Percentiles rank a stretch among this genome's conserved stretches.
Conservation (phyloP, 176 grass and related monocot genomes). For the sorghum (Sorghum bicolor) region DNA sequence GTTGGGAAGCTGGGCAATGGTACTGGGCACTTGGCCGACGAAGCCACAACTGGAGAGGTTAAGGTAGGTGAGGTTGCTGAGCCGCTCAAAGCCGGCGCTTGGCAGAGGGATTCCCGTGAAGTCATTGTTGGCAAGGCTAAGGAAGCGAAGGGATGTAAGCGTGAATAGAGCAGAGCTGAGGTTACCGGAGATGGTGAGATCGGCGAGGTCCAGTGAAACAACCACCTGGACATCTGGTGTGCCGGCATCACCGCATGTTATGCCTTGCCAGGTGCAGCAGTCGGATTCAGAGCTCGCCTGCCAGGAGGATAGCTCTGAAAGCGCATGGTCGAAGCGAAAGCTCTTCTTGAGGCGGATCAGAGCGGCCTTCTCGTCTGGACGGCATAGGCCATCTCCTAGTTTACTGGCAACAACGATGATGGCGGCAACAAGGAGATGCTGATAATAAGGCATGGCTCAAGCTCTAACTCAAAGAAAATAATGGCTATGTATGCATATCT, state of each 20-base stretch:
- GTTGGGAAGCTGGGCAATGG: slow-evolving; percentile 25
- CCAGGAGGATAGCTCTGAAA: too few relatives aligned
- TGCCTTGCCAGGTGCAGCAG: slow-evolving; percentile 47
- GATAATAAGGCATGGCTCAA: too few relatives aligned
- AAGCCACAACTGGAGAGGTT: slow-evolving; percentile 47
- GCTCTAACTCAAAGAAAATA: too few relatives aligned
- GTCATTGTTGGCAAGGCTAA: slow-evolving; percentile 41
- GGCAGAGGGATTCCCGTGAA: slow-evolving; percentile 13
- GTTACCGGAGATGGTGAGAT: slow-evolving; percentile 7
- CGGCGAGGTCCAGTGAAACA: slow-evolving; percentile 38
- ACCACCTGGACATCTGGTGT: not conserved
- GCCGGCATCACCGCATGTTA: slow-evolving; percentile 17
- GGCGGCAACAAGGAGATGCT: too few relatives aligned
- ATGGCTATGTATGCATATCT: too few relatives aligned
- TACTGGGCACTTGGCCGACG: slow-evolving; percentile 29
- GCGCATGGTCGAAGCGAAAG: too few relatives aligned
- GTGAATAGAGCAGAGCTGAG: slow-evolving; percentile 33
- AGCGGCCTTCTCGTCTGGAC: too few relatives aligned
- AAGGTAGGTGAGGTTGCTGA: slow-evolving; percentile 26
- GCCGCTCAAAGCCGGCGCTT: slow-evolving; percentile 20
- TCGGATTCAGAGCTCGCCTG: not conserved
- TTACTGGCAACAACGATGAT: too few relatives aligned
- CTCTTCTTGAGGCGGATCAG: too few relatives aligned
- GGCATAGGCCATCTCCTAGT: too few relatives aligned
- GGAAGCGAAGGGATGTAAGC: slow-evolving; percentile 36